These are phyloP conservation scores for Puccinia hordei DNA, from an alignment of 1,284 basidiomycete species.

Conservation along the genomic window DNA sequence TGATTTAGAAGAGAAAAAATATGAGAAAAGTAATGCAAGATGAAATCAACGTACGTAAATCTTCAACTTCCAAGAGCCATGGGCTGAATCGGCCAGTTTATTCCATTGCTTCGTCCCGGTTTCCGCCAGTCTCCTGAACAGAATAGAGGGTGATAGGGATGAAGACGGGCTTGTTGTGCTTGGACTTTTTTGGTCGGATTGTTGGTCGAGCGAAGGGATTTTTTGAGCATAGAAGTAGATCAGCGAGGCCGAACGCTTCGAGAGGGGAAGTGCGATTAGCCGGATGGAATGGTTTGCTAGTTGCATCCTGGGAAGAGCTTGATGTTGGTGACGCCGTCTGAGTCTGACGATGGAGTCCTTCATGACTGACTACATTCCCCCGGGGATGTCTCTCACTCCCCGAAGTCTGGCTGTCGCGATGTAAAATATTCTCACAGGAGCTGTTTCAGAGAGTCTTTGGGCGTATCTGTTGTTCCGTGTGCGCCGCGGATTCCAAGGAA, in stretches of 20 bases:
- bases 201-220: neutral
- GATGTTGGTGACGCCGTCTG: too few relatives aligned
- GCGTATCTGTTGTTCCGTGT: too few relatives aligned
- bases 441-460: too few relatives aligned
- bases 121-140: conserved; percentile 8
- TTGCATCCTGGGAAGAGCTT: neutral
- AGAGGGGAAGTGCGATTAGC: conserved; percentile 27
- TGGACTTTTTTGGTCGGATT: neutral
- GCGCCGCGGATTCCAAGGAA: too few relatives aligned
- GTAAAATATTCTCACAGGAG: too few relatives aligned
- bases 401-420: too few relatives aligned
- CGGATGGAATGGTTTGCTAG: conserved; percentile 9
- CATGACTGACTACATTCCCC: too few relatives aligned
- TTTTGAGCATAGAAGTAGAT: conserved; percentile 25
- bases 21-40: neutral
- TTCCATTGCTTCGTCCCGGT: conserved; percentile 23
- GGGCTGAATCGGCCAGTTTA: neutral
- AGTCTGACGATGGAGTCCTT: too few relatives aligned
- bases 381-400: too few relatives aligned
- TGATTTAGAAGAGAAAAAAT: neutral
- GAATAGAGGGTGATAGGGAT: neutral
- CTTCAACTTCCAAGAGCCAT: conserved; percentile 31
- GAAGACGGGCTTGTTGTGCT: neutral
- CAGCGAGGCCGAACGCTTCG: neutral
- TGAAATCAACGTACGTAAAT: conserved; percentile 6